Evolutionary conservation across 1,284 basidiomycete genomes (phyloP).

Genomic region (Boletus mariae): DNA sequence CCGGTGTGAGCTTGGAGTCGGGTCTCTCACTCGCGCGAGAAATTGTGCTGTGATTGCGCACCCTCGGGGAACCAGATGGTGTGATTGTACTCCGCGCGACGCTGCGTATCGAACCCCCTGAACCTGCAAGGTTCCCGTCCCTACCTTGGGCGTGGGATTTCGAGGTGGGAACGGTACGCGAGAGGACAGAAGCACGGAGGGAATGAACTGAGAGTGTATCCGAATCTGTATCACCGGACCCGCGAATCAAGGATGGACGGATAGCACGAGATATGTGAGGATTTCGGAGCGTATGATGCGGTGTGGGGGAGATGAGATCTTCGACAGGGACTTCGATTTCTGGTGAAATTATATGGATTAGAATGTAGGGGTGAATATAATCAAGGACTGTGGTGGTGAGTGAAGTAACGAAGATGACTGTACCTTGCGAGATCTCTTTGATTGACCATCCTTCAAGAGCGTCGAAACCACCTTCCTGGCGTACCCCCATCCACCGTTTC

Average conservation of each 20-base stretch:
- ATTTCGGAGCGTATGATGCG: conserved; percentile 26
- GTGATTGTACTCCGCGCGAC: conserved; percentile 42
- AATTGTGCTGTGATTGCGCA: conserved; percentile 26
- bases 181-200: conserved; percentile 56
- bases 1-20: conserved; percentile 65
- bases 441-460: conserved; percentile 80
- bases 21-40: conserved; percentile 39
- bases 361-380: neutral
- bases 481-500: conserved; percentile 72
- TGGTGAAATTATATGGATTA: conserved; percentile 28
- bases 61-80: conserved; percentile 26
- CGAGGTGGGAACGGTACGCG: conserved; percentile 39
- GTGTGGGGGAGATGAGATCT: conserved; percentile 55
- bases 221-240: conserved; percentile 36
- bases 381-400: neutral
- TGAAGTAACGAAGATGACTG: conserved; percentile 22
- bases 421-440: conserved; percentile 84
- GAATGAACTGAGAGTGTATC: conserved; percentile 50
- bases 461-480: conserved; percentile 79
- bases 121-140: conserved; percentile 23
- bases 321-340: conserved; percentile 77
- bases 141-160: conserved; percentile 26
- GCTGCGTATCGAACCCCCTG: conserved; percentile 42
- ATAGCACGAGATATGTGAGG: conserved; percentile 33
- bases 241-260: conserved; percentile 27